Evolutionary conservation across 495 filamentous ascomycete genomes (phyloP).

Genomic region (Talaromyces adpressus): DNA sequence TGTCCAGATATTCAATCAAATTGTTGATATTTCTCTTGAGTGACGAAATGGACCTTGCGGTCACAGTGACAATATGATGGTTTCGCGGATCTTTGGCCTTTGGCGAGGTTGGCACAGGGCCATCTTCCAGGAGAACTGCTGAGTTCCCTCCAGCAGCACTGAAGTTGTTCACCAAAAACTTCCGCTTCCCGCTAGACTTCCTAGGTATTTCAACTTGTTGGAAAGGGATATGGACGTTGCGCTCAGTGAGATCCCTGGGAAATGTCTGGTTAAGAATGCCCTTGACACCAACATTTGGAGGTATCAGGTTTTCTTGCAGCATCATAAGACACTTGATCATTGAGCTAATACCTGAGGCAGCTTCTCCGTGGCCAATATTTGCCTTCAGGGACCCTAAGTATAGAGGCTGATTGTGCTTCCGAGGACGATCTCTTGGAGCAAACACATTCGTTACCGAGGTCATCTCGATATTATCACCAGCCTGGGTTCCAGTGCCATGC

Average conservation of each 20-base stretch:
- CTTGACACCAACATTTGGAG: slow-evolving; percentile 54
- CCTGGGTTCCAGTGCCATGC: slow-evolving; percentile 82
- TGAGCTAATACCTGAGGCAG: slow-evolving; percentile 67
- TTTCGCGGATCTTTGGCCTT: slow-evolving; percentile 43
- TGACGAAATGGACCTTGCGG: slow-evolving; percentile 45
- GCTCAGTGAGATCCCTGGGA: slow-evolving; percentile 30
- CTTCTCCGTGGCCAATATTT: slow-evolving; percentile 75
- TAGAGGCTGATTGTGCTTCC: slow-evolving; percentile 37
- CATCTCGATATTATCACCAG: slow-evolving; percentile 75
- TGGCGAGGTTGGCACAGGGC: slow-evolving; percentile 33
- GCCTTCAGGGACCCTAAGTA: slow-evolving; percentile 69
- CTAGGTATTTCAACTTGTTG: slow-evolving; percentile 53
- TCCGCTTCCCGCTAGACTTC: slow-evolving; percentile 54
- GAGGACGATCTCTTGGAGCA: slow-evolving; percentile 55
- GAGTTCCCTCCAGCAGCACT: slow-evolving; percentile 51
- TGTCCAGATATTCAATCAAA: slow-evolving; percentile 43
- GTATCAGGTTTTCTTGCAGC: slow-evolving; percentile 63
- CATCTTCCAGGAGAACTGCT: slow-evolving; percentile 40
- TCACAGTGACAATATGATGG: slow-evolving; percentile 47
- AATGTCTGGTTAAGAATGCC: slow-evolving; percentile 71
- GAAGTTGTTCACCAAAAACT: slow-evolving; percentile 64
- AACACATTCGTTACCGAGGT: slow-evolving; percentile 71
- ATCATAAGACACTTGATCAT: slow-evolving; percentile 72
- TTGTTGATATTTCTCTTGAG: slow-evolving; percentile 47
- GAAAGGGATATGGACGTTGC: slow-evolving; percentile 60